A percentile compares a stretch with the other conserved stretches of the same genome.
Evolutionary conservation across 352 stramenopile genomes (phyloP).

Genomic region (Pythium vanterpoolii): DNA sequence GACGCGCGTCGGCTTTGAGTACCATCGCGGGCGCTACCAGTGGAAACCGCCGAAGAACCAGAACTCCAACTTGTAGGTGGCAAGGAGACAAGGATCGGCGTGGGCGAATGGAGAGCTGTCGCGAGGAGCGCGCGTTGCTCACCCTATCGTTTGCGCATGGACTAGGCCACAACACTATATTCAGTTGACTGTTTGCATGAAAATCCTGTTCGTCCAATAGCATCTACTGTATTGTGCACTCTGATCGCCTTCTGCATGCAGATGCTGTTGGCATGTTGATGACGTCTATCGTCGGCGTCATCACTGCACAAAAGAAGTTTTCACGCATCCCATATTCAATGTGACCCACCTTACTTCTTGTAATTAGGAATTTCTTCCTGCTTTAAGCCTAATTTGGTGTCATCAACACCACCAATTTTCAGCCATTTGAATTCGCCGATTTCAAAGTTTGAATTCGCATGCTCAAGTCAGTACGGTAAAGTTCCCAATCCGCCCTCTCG

Average conservation of each 20-base stretch:
- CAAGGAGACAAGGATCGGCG: no score
- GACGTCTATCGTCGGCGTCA: no score
- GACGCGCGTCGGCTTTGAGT: slow-evolving; percentile 65
- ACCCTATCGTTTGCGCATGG: no score
- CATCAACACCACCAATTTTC: slow-evolving; percentile 1
- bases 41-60: slow-evolving; percentile 43
- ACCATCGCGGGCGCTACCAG: slow-evolving; percentile 74
- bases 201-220: no score
- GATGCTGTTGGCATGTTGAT: no score
- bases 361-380: background rate
- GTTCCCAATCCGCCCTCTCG: background rate
- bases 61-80: slow-evolving; percentile 48
- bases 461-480: slow-evolving; percentile 18
- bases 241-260: no score
- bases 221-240: no score
- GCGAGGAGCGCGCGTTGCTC: no score
- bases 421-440: slow-evolving; percentile 14
- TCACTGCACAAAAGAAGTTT: no score
- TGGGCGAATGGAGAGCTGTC: no score
- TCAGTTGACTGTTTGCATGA: no score
- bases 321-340: background rate
- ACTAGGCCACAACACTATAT: no score
- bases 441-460: slow-evolving; percentile 25
- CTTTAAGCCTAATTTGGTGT: background rate
- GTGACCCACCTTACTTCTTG: background rate